Evolutionary conservation across 2,329 filamentous ascomycete genomes (phyloP).

Genomic region (Davidsoniella virescens): DNA sequence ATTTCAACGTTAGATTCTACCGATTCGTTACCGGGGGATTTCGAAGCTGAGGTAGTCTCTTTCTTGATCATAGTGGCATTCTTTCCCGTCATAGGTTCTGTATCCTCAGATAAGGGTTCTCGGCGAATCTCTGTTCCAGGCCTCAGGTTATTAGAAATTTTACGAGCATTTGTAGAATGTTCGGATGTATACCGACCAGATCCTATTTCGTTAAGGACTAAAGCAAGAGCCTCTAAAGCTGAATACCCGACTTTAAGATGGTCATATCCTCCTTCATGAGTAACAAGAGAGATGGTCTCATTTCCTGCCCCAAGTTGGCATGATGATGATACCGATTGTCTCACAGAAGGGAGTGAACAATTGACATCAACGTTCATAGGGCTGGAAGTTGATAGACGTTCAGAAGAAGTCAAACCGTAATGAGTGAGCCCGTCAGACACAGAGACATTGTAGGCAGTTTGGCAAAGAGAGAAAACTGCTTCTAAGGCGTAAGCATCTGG

Average conservation of each 20-base stretch:
- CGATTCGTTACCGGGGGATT: too few species aligned
- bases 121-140: too few species aligned
- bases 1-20: too few species aligned
- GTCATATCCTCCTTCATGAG: not conserved
- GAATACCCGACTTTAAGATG: constrained; percentile 6
- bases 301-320: constrained; percentile 1
- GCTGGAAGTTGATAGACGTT: not conserved
- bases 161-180: too few species aligned
- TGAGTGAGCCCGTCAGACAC: constrained; percentile 1
- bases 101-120: too few species aligned
- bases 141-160: too few species aligned
- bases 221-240: constrained; percentile 6
- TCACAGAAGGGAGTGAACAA: constrained; percentile 2
- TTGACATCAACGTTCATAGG: constrained; percentile 8
- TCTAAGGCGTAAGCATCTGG: constrained; percentile 17
- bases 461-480: constrained; percentile 19
- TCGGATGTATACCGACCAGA: constrained; percentile 7
- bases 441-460: constrained; percentile 16
- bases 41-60: too few species aligned
- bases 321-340: not conserved
- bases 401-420: not conserved
- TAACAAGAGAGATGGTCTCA: not conserved
- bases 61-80: too few species aligned
- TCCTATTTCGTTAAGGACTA: constrained; percentile 11
- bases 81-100: too few species aligned